Conservation (phyloP, 495 filamentous ascomycete genomes). For the Lentithecium fluviatile region DNA sequence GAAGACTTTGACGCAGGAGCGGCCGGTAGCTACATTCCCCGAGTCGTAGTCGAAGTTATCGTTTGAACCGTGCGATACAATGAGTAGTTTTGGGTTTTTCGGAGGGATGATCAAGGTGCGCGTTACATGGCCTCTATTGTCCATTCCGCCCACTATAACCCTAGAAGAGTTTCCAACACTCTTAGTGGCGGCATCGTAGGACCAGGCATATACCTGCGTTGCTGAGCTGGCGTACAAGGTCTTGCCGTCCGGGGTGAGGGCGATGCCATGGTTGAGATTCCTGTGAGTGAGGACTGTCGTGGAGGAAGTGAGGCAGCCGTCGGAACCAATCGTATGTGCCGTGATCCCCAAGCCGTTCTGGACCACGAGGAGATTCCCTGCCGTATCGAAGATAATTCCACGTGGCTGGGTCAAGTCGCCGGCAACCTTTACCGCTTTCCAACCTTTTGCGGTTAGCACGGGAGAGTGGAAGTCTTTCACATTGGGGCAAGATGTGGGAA, state of each 20-base stretch:
- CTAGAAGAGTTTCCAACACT: background rate
- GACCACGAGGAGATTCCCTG: slow-evolving; percentile 28
- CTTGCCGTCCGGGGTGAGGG: slow-evolving; percentile 29
- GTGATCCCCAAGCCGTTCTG: slow-evolving; percentile 30
- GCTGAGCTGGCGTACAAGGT: slow-evolving; percentile 32
- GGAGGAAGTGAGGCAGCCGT: slow-evolving; percentile 22
- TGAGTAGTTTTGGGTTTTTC: slow-evolving; percentile 25
- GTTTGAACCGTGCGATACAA: slow-evolving; percentile 33
- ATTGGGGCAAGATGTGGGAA: slow-evolving; percentile 18
- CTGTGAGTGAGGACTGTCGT: slow-evolving; percentile 18
- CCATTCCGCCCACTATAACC: slow-evolving; percentile 25
- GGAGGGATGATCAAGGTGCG: slow-evolving; percentile 24
- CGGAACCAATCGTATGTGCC: slow-evolving; percentile 21
- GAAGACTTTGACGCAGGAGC: slow-evolving; percentile 29
- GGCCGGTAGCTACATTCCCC: slow-evolving; percentile 20
- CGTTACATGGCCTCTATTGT: slow-evolving; percentile 25
- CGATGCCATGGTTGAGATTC: slow-evolving; percentile 35
- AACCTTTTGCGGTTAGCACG: slow-evolving; percentile 12
- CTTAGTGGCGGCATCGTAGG: slow-evolving; percentile 23
- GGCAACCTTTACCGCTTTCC: slow-evolving; percentile 29
- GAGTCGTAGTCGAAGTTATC: slow-evolving; percentile 32
- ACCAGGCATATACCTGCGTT: slow-evolving; percentile 20
- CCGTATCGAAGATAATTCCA: slow-evolving; percentile 19
- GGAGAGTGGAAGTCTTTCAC: slow-evolving; percentile 11
- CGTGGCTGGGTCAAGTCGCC: slow-evolving; percentile 23